A percentile compares a stretch with the other conserved stretches of the same genome.
These are phyloP conservation scores for Themeda triandra DNA, from an alignment of 176 grass and related monocot genomes.

Conservation along the genomic window DNA sequence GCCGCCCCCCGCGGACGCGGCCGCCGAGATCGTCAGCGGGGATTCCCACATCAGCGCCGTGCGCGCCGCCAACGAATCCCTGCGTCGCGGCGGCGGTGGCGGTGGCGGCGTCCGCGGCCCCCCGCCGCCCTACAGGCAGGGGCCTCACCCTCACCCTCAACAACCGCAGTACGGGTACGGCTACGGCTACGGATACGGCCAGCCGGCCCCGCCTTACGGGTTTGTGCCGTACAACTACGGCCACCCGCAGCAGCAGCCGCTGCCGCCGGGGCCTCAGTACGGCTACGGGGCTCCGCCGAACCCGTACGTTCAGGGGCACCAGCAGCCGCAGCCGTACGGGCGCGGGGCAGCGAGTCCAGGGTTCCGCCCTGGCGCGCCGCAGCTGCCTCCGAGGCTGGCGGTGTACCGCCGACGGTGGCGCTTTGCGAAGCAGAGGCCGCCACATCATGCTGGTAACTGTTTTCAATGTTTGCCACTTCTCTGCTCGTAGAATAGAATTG, in stretches of 20 bases:
- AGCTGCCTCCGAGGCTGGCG: constrained; percentile 37
- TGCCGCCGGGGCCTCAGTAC: constrained; percentile 17
- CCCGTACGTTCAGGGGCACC: constrained; percentile 23
- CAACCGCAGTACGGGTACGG: background rate
- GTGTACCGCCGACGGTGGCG: constrained; percentile 60
- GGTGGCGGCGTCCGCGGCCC: background rate
- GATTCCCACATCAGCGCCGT: constrained; percentile 39
- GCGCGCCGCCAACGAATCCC: constrained; percentile 37
- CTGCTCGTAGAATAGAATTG: background rate
- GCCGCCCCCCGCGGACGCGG: constrained; percentile 1
- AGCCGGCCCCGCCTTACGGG: constrained; percentile 17
- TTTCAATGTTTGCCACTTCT: background rate
- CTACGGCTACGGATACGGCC: constrained; percentile 29
- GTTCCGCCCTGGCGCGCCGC: constrained; percentile 11
- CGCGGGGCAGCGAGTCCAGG: background rate
- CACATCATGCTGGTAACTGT: constrained; percentile 56
- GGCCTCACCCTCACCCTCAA: background rate
- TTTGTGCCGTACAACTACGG: constrained; percentile 45
- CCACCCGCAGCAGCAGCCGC: constrained; percentile 21
- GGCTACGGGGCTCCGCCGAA: constrained; percentile 22
- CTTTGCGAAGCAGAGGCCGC: constrained; percentile 30
- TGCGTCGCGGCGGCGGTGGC: constrained; percentile 19
- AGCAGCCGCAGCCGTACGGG: constrained; percentile 23
- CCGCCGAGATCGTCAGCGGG: constrained; percentile 26
- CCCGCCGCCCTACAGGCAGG: constrained; percentile 26